These are phyloP conservation scores for Aurifilum marmelostoma DNA, from an alignment of 2,329 filamentous ascomycete species.

Conservation along the genomic window DNA sequence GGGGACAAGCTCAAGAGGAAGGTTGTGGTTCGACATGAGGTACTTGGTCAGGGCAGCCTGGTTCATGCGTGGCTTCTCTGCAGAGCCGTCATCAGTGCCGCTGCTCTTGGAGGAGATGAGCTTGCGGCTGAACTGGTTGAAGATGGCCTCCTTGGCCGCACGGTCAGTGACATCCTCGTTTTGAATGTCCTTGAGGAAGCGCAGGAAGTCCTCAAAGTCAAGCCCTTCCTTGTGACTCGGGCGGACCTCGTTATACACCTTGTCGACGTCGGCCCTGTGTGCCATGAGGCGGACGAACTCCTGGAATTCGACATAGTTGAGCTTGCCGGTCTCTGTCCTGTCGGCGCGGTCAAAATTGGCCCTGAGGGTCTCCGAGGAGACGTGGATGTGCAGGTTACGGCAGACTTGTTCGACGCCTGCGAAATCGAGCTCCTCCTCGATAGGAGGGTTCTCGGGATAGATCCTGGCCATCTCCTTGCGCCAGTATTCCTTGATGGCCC, in stretches of 20 bases:
- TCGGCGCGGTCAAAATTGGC: conserved; percentile 77
- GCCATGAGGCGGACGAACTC: conserved; percentile 83
- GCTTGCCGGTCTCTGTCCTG: conserved; percentile 60
- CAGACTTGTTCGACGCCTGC: conserved; percentile 81
- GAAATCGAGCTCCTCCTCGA: conserved; percentile 74
- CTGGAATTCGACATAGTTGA: conserved; percentile 82
- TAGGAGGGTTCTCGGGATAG: conserved; percentile 54
- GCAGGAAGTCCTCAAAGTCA: conserved; percentile 72
- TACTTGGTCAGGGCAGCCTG: conserved; percentile 79
- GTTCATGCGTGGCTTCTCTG: conserved; percentile 66
- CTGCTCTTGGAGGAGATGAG: conserved; percentile 3
- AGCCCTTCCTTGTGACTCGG: conserved; percentile 65
- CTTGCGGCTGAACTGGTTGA: conserved; percentile 67
- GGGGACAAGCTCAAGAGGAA: conserved; percentile 65
- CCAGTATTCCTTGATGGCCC: conserved; percentile 85
- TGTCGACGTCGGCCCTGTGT: conserved; percentile 77
- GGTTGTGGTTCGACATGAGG: conserved; percentile 74
- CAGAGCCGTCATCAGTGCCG: conserved; percentile 41
- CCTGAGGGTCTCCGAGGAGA: conserved; percentile 73
- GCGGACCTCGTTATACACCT: conserved; percentile 69
- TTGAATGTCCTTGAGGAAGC: conserved; percentile 75
- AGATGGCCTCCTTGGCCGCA: conserved; percentile 70
- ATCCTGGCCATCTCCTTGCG: conserved; percentile 77
- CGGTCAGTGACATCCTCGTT: conserved; percentile 74
- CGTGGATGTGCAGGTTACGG: conserved; percentile 89